Base-by-base conservation (phyloP, 495 filamentous ascomycete genomes). In the Penicillium ochrochloron region DNA sequence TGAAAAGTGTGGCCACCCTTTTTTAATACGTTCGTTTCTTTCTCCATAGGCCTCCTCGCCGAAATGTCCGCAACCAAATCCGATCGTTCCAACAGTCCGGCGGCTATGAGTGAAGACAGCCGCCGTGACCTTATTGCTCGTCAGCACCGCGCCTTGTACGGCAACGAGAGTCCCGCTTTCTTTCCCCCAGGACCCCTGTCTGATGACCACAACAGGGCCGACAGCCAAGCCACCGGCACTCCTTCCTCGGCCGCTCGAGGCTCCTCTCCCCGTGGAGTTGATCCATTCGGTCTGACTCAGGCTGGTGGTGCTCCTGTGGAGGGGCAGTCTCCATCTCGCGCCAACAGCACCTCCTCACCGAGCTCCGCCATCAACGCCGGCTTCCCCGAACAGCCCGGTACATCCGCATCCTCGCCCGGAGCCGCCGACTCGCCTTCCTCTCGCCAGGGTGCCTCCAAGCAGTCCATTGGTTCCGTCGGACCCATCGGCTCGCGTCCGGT, bases 101-200 rank as follows among this genome's bases (percentile, higher is more conserved):
- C 91, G 71, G 85, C 87, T 57, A 89, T 96, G 90, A 94, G 89
- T 75, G 95, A 98, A 80, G 95, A 98, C 57, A 93, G 96, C 63
- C 93, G 95, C 71, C 94, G 95, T 63, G 93, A 97, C 62, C 87
- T 99, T 69, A 94, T 99, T 70, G 90, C 93, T 68, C 94, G 94
- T 72, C 95, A 99, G 77, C 93, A 95, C 75, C 90, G 89, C 66
- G 93, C 93, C 54, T 78, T 99, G 67, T 99, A 97, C 76, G 92
- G 92, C 73, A 85, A 88, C 64, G 89, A 94, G 63, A 85, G 84
- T 70, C 84, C 76, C 57, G 73, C 77, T 46, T 93, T 86, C 75
- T 82, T 83, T 63, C 86, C 86, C 59, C 78, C 79, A 50, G 85
- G 76, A 62, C 83, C 76, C 66, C 88, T 90, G 73, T 80, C 80